Evolutionary conservation across 805 yeast genomes (phyloP).

Genomic region (Ogataea polymorpha): DNA sequence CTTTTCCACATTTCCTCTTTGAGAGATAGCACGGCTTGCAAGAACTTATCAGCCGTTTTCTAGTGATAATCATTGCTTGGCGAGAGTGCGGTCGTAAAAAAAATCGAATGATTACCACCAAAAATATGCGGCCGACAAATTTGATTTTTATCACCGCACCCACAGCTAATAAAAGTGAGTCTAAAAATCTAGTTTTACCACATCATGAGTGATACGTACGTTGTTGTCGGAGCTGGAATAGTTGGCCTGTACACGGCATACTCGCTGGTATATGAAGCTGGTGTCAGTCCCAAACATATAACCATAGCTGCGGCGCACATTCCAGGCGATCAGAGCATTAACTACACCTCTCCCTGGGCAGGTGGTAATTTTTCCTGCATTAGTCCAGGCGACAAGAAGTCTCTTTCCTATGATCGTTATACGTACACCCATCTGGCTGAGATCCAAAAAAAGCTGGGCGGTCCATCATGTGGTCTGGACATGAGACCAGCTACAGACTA

Average conservation of each 20-base stretch:
- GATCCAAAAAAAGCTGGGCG: constrained; percentile 46
- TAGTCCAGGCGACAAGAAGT: constrained; percentile 51
- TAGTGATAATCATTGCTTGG: constrained; percentile 7
- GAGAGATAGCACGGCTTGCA: constrained; percentile 20
- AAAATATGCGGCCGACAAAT: neutral
- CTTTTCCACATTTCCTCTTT: constrained; percentile 23
- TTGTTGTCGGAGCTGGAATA: constrained; percentile 56
- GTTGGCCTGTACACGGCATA: constrained; percentile 63
- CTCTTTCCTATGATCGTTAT: constrained; percentile 49
- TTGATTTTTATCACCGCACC: neutral
- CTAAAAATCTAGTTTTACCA: neutral
- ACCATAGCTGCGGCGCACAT: constrained; percentile 60
- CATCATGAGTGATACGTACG: constrained; percentile 13
- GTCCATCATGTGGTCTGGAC: constrained; percentile 48
- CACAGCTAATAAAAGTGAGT: neutral
- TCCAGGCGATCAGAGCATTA: constrained; percentile 75
- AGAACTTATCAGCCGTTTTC: constrained; percentile 19
- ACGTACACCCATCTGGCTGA: constrained; percentile 49
- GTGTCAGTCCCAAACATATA: constrained; percentile 39
- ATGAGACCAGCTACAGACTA: constrained; percentile 50
- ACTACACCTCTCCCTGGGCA: constrained; percentile 82
- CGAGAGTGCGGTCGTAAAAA: constrained; percentile 1
- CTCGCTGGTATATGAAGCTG: constrained; percentile 40
- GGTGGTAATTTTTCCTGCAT: constrained; percentile 63
- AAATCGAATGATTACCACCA: neutral